Conservation (phyloP, 2,329 filamentous ascomycete species). For the Neoascochyta sp. region DNA sequence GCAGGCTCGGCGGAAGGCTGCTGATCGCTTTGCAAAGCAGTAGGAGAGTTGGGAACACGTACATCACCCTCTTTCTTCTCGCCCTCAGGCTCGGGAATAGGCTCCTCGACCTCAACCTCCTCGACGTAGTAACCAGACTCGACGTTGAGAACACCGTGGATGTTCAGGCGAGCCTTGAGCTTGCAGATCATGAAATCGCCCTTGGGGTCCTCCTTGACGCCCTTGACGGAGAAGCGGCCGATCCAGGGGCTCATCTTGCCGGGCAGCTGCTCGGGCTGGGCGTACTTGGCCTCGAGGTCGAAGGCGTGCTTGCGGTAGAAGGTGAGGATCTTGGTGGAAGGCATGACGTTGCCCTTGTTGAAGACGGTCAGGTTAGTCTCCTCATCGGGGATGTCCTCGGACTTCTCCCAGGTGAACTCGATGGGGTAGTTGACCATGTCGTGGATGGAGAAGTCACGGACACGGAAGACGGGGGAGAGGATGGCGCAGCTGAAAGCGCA, state of each 20-base stretch:
- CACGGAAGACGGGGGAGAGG: conserved; percentile 94
- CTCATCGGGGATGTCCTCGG: conserved; percentile 95
- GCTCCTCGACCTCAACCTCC: conserved; percentile 95
- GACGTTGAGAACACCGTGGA: conserved; percentile 93
- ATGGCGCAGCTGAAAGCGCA: conserved; percentile 98
- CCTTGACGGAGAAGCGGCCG: conserved; percentile 95
- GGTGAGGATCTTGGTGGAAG: conserved; percentile 97
- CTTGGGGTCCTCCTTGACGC: conserved; percentile 86
- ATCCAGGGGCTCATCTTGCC: conserved; percentile 94
- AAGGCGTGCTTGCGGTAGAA: conserved; percentile 99
- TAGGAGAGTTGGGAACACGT: conserved; percentile 46
- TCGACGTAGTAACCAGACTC: conserved; percentile 98
- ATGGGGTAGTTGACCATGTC: conserved; percentile 98
- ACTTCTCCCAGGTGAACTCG: conserved; percentile 99
- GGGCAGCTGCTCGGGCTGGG: conserved; percentile 78
- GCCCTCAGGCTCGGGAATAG: conserved; percentile 67
- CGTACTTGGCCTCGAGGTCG: conserved; percentile 91
- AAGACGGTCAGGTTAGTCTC: conserved; percentile 97
- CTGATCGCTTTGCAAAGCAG: conserved; percentile 19
- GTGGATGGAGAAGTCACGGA: conserved; percentile 95
- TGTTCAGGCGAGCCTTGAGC: conserved; percentile 93
- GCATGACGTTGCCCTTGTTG: conserved; percentile 93
- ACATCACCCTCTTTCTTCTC: conserved; percentile 65
- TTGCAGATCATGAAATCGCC: conserved; percentile 99
- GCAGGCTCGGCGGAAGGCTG: conserved; percentile 21